Percentiles rank a stretch among this genome's conserved stretches.
Conservation (phyloP, 768 basidiomycete genomes). For the Terana coerulea region DNA sequence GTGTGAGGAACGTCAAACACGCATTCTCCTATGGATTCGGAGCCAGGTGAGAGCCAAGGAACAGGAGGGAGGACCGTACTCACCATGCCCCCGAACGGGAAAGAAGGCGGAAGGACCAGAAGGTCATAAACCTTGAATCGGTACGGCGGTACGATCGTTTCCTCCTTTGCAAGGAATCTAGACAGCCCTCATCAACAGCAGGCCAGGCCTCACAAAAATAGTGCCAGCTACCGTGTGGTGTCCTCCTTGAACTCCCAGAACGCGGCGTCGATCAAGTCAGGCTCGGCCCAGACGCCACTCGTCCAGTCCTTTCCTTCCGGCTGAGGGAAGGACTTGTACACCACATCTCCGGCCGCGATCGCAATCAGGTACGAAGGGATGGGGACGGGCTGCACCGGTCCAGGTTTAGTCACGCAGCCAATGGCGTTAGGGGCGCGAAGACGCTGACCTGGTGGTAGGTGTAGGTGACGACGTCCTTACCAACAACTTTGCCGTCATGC, state of each 20-base stretch:
- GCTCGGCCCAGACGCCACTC: conserved; percentile 90
- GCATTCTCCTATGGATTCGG: conserved; percentile 76
- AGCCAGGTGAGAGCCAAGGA: not conserved
- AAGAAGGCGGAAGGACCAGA: conserved; percentile 84
- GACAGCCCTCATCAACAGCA: not conserved
- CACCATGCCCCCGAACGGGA: conserved; percentile 92
- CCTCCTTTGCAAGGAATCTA: conserved; percentile 76
- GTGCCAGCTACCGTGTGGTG: conserved; percentile 57
- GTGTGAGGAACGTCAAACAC: conserved; percentile 84
- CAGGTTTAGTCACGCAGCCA: not conserved
- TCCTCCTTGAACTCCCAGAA: conserved; percentile 90
- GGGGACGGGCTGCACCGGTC: conserved; percentile 55
- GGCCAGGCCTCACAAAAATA: not conserved
- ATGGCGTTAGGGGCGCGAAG: not conserved
- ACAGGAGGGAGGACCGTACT: conserved; percentile 16
- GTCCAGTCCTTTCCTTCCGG: conserved; percentile 69
- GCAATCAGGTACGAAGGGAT: conserved; percentile 94
- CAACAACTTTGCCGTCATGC: conserved; percentile 72
- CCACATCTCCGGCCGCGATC: conserved; percentile 81
- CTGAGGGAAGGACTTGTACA: conserved; percentile 61
- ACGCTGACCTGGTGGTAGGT: conserved; percentile 67
- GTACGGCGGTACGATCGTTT: conserved; percentile 72
- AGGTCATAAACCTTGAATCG: conserved; percentile 87
- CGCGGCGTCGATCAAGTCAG: conserved; percentile 68
- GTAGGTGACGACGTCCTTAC: conserved; percentile 71